Percentiles rank a stretch among this genome's conserved stretches.
Conservation (phyloP, 192 early-diverging fungal genomes). For the Dispira simplex region DNA sequence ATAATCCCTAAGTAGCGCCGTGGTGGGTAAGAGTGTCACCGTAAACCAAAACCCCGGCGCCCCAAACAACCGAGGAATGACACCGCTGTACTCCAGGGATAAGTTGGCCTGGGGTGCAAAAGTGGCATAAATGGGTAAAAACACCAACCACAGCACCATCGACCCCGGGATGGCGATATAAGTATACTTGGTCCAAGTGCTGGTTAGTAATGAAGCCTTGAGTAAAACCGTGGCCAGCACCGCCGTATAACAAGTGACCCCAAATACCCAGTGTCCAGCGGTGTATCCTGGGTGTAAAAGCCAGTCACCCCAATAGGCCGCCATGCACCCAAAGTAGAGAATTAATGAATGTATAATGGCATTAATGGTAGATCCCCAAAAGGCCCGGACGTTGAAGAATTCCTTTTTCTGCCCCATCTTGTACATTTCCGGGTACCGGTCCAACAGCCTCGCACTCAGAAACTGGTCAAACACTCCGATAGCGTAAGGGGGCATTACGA, state of each 20-base stretch:
- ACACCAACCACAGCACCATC: conserved; percentile 73
- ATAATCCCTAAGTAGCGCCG: conserved; percentile 79
- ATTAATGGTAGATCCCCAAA: conserved; percentile 88
- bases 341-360: conserved; percentile 86
- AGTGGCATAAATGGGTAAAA: conserved; percentile 68
- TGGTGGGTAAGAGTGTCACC: conserved; percentile 68
- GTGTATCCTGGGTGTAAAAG: conserved; percentile 51
- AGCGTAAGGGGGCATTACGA: conserved; percentile 83
- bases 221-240: conserved; percentile 77
- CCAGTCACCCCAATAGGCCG: conserved; percentile 48
- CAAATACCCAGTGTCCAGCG: conserved; percentile 83
- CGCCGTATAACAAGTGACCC: conserved; percentile 76
- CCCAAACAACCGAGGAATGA: conserved; percentile 43
- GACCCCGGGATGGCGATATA: conserved; percentile 82
- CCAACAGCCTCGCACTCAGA: conserved; percentile 80
- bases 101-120: conserved; percentile 49
- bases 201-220: conserved; percentile 82
- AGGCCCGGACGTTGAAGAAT: conserved; percentile 74
- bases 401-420: conserved; percentile 42
- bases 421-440: conserved; percentile 97
- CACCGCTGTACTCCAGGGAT: conserved; percentile 61
- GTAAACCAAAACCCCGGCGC: conserved; percentile 75
- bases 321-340: conserved; percentile 52
- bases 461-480: conserved; percentile 99
- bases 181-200: conserved; percentile 91